Base-by-base conservation (phyloP, 2,329 filamentous ascomycete genomes). In the Aspergillus spinulosporus region DNA sequence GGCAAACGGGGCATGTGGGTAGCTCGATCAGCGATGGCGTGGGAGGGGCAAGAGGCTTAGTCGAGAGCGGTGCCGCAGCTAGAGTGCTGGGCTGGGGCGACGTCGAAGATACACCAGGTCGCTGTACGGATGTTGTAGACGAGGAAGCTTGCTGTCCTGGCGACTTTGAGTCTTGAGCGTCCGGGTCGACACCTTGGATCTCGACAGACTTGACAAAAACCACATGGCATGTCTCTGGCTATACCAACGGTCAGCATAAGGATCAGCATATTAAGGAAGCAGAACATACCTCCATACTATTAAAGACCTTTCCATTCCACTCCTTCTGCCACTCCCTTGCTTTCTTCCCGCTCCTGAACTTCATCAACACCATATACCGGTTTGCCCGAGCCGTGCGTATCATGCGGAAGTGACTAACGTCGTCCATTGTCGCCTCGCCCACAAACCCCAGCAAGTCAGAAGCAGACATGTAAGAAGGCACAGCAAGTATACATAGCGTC, bases 241-340 rank as follows among this genome's bases (percentile, higher is more conserved):
- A 62, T 47, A 46, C 6, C n/a, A 65, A 63, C 37, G 52, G 49
- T 65, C 45, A 67, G 55, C 53, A 31, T 12, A 14, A 4, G 9
- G 34, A 21, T 14, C 9, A 40, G 53, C 32, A 32, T 15, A 45
- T 28, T n/a, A 53, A 14, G 49, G 52, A 34, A 37, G 31, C 7
- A 6, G 54, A 64, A 72, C 80, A 67, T 76, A 90, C 90, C 81
- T 95, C 91, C 81, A 96, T 90, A 58, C 85, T 88, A 68, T 95
- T 96, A 70, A 97, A 97, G 0, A 93, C 84, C 71, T 90, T 94
- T 14, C 94, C 94, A 72, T 97, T 94, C 82, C 93, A 97, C 64
- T 90, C 88, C 59, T 82, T 85, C 67, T 89, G 87, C 88, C 93
- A 99, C 50, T 86, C 82, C 65, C 82, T 85, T 11, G 94, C 94